Conservation (phyloP, 2,329 filamentous ascomycete species). For the Fusarium sp. region DNA sequence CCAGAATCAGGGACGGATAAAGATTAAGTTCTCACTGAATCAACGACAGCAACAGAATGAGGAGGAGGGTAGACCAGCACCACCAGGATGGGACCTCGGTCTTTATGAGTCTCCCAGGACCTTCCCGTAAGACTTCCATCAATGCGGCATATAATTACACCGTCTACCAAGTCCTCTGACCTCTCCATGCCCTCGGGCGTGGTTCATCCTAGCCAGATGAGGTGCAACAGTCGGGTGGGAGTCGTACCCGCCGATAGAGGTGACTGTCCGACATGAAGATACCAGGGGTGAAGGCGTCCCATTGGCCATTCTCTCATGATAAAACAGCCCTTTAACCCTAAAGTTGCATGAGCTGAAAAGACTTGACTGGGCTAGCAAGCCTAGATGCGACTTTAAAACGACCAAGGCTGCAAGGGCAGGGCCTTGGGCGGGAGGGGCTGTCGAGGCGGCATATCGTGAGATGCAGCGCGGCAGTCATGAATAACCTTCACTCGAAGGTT, state of each 20-base stretch:
- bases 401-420: constrained; percentile 16
- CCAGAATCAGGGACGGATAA: not conserved
- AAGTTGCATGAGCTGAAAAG: constrained; percentile 38
- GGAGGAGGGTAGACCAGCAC: not conserved
- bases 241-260: constrained; percentile 14
- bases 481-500: not conserved
- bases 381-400: constrained; percentile 34
- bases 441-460: not conserved
- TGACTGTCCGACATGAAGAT: constrained; percentile 1
- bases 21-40: not conserved
- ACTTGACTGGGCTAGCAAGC: constrained; percentile 16
- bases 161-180: constrained; percentile 1
- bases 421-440: not conserved
- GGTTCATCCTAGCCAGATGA: constrained; percentile 10
- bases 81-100: not conserved
- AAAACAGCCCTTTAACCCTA: constrained; percentile 4
- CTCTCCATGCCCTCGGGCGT: not conserved
- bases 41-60: not conserved
- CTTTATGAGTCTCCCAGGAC: constrained; percentile 13
- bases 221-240: constrained; percentile 5
- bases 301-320: constrained; percentile 24
- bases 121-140: not conserved
- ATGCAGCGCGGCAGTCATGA: not conserved
- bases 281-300: constrained; percentile 18
- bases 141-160: constrained; percentile 16